Evolutionary conservation across 1,139 yeast species (phyloP).

Genomic region (Sugiyamaella sp.): DNA sequence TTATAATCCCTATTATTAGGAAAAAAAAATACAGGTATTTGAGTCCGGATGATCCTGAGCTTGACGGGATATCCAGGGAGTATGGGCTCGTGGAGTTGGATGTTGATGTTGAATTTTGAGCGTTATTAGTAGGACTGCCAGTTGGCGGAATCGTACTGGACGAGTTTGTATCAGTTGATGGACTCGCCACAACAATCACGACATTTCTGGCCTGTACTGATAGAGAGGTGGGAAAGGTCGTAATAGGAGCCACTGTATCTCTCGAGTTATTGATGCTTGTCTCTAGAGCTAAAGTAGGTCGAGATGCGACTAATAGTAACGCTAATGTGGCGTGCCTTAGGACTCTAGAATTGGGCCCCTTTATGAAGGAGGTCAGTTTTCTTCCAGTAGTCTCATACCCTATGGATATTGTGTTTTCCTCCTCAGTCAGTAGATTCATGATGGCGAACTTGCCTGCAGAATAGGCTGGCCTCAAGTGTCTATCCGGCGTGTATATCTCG

Average conservation of each 20-base stretch:
- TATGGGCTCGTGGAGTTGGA: conserved; percentile 24
- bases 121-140: neutral
- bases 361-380: too few relatives aligned
- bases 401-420: too few relatives aligned
- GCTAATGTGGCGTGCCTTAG: too few relatives aligned
- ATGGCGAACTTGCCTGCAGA: too few relatives aligned
- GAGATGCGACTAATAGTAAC: too few relatives aligned
- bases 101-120: conserved; percentile 16
- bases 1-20: conserved; percentile 34
- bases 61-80: conserved; percentile 21
- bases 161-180: neutral
- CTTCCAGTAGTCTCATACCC: too few relatives aligned
- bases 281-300: too few relatives aligned
- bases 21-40: conserved; percentile 36
- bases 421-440: too few relatives aligned
- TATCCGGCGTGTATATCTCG: too few relatives aligned
- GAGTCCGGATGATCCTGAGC: conserved; percentile 27
- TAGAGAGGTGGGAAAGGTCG: neutral
- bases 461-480: too few relatives aligned
- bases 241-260: neutral
- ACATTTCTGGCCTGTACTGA: conserved; percentile 12
- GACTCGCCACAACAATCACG: conserved; percentile 14
- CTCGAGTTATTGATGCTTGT: neutral
- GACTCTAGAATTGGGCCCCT: too few relatives aligned
- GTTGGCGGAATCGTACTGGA: conserved; percentile 10